A percentile compares a stretch with the other conserved stretches of the same genome.
These are phyloP conservation scores for Sporothrix dimorphospora DNA, from an alignment of 2,329 filamentous ascomycete genomes.

Conservation along the genomic window DNA sequence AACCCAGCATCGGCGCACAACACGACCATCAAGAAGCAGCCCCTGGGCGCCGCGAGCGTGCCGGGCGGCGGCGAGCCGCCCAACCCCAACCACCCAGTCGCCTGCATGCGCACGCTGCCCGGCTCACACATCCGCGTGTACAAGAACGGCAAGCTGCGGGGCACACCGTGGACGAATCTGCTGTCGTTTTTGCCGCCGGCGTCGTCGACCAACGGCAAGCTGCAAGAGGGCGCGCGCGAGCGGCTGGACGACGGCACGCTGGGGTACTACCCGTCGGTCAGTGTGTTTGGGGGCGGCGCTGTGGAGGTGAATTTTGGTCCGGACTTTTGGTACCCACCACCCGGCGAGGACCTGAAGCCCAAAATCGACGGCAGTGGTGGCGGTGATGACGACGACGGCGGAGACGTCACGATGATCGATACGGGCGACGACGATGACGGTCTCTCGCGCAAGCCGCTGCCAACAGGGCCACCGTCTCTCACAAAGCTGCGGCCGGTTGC, in stretches of 20 bases:
- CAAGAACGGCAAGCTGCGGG: conserved; percentile 87
- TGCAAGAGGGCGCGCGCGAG: conserved; percentile 75
- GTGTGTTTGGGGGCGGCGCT: conserved; percentile 87
- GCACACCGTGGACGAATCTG: conserved; percentile 84
- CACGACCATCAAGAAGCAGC: conserved; percentile 51
- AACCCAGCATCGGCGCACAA: conserved; percentile 37
- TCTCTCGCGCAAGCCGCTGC: background rate
- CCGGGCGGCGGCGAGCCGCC: conserved; percentile 57
- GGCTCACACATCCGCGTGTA: conserved; percentile 85
- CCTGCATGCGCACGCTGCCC: conserved; percentile 83
- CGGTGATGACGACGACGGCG: conserved; percentile 43
- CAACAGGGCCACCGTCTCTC: conserved; percentile 24
- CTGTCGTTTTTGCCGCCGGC: conserved; percentile 91
- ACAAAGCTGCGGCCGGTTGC: conserved; percentile 62
- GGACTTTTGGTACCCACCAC: conserved; percentile 85
- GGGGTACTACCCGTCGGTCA: conserved; percentile 93
- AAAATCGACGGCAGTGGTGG: conserved; percentile 50
- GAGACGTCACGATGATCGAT: conserved; percentile 52
- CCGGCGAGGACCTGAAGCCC: conserved; percentile 8
- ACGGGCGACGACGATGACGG: conserved; percentile 38
- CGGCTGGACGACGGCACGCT: conserved; percentile 93
- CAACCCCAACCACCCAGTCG: conserved; percentile 70
- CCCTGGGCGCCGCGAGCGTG: conserved; percentile 31
- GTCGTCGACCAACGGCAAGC: conserved; percentile 71
- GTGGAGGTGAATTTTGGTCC: conserved; percentile 94